Conservation (phyloP, 2,329 filamentous ascomycete genomes). For the Elsinoe batatas region DNA sequence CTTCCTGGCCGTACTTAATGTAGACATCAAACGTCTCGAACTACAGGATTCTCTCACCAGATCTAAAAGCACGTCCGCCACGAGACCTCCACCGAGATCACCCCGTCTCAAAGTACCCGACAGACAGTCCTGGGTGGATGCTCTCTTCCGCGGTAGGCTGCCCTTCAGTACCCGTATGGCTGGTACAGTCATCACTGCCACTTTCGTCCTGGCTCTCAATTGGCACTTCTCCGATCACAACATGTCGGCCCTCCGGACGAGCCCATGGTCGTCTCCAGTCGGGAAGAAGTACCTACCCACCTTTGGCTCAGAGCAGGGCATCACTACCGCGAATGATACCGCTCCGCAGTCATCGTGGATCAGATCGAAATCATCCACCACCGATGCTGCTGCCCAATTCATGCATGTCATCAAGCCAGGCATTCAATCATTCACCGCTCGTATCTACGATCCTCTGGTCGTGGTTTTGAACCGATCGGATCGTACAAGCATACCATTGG, state of each 20-base stretch:
- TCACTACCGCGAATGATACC: constrained; percentile 58
- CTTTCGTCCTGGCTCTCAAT: constrained; percentile 62
- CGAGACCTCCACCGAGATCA: not conserved
- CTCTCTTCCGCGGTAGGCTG: constrained; percentile 53
- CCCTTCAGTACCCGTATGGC: constrained; percentile 64
- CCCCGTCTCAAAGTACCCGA: constrained; percentile 21
- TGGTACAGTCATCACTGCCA: constrained; percentile 62
- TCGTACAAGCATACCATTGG: constrained; percentile 45
- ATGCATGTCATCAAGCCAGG: constrained; percentile 66
- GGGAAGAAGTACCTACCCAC: constrained; percentile 14
- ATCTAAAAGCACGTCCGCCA: constrained; percentile 25
- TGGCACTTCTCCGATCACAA: constrained; percentile 63
- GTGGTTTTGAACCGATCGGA: constrained; percentile 62
- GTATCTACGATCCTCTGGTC: constrained; percentile 64
- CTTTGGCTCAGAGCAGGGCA: constrained; percentile 12
- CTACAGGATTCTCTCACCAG: constrained; percentile 58
- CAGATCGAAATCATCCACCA: constrained; percentile 56
- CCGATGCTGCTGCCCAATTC: constrained; percentile 66
- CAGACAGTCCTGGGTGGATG: constrained; percentile 49
- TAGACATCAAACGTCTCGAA: constrained; percentile 68
- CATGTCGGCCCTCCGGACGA: constrained; percentile 7
- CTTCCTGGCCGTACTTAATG: constrained; percentile 67
- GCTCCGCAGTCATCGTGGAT: constrained; percentile 70
- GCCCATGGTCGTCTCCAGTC: constrained; percentile 12
- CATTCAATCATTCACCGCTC: constrained; percentile 61